Evolutionary conservation across 2,329 filamentous ascomycete species (phyloP).

Genomic region (Didymella arachidicola): DNA sequence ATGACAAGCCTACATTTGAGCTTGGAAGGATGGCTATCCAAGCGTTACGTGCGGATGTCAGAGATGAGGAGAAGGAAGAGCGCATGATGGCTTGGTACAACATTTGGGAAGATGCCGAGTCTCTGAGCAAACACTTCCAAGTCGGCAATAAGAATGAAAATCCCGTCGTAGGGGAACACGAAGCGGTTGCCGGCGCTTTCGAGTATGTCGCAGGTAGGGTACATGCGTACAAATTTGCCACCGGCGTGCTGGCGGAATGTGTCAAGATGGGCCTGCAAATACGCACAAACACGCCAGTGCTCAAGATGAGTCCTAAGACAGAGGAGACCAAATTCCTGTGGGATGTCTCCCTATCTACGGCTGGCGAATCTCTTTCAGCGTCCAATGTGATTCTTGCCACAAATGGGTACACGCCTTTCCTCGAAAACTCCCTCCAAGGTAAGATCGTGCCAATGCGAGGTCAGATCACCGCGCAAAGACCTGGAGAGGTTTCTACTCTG

Average conservation of each 20-base stretch:
- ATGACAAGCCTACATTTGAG: slow-evolving; percentile 53
- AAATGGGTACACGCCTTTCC: slow-evolving; percentile 47
- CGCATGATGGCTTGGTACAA: slow-evolving; percentile 43
- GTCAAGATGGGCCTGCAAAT: slow-evolving; percentile 39
- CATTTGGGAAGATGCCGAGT: slow-evolving; percentile 27
- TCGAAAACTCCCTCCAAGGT: slow-evolving; percentile 48
- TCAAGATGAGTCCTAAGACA: slow-evolving; percentile 19
- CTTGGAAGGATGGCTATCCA: slow-evolving; percentile 37
- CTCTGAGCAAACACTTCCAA: slow-evolving; percentile 29
- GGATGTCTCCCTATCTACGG: slow-evolving; percentile 28
- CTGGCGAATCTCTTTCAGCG: slow-evolving; percentile 27
- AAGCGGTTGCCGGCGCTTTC: slow-evolving; percentile 40
- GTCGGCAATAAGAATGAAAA: slow-evolving; percentile 32
- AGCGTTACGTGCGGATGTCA: slow-evolving; percentile 31
- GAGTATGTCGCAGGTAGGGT: slow-evolving; percentile 45
- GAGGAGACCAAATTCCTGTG: slow-evolving; percentile 14
- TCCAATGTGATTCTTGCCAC: slow-evolving; percentile 42
- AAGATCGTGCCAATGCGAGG: slow-evolving; percentile 53
- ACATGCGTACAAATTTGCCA: slow-evolving; percentile 45
- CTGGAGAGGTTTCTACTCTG: slow-evolving; percentile 47
- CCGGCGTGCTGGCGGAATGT: slow-evolving; percentile 36
- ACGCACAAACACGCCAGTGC: slow-evolving; percentile 42
- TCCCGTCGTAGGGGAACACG: slow-evolving; percentile 21
- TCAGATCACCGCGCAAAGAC: slow-evolving; percentile 51
- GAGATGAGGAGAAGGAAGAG: slow-evolving; percentile 32